phyloP scores from a whole-genome alignment of 1,284 basidiomycete species.

The Moniliophthora roreri region DNA sequence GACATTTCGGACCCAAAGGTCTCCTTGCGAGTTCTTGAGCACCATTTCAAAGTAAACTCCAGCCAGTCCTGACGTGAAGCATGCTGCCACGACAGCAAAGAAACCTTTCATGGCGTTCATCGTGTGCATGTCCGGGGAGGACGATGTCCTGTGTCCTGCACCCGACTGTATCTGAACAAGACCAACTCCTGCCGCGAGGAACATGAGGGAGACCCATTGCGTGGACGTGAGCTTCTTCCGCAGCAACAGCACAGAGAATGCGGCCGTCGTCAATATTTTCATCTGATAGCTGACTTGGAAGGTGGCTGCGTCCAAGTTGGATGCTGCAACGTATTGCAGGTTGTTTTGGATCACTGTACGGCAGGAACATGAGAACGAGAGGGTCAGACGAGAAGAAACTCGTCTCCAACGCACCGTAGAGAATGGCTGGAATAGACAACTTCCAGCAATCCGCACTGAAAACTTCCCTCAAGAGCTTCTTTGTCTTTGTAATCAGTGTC shows the following conservation, averaged over 20 bases:
- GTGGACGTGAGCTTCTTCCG: constrained; percentile 71
- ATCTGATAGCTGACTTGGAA: constrained; percentile 97
- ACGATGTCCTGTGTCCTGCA: constrained; percentile 29
- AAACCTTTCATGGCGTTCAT: constrained; percentile 89
- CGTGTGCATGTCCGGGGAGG: constrained; percentile 36
- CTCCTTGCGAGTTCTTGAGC: constrained; percentile 84
- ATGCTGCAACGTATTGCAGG: constrained; percentile 91
- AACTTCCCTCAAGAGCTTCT: constrained; percentile 37
- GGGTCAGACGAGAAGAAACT: constrained; percentile 6
- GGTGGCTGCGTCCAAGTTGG: constrained; percentile 91
- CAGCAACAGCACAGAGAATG: constrained; percentile 90
- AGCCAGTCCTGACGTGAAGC: constrained; percentile 96
- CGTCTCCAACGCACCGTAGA: constrained; percentile 57
- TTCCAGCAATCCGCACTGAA: constrained; percentile 94
- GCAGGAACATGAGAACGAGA: constrained; percentile 5
- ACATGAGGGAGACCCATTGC: constrained; percentile 85
- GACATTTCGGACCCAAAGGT: constrained; percentile 96
- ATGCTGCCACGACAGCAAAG: constrained; percentile 85
- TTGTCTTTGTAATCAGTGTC: constrained; percentile 54
- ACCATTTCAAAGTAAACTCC: constrained; percentile 99
- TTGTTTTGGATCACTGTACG: constrained; percentile 87
- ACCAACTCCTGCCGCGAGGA: constrained; percentile 89
- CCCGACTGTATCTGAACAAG: constrained; percentile 89
- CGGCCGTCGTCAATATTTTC: constrained; percentile 97
- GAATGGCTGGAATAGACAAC: constrained; percentile 92